Evolutionary conservation across 495 filamentous ascomycete species (phyloP), one percentile per base, ranked within the genome.

Genomic region (Daldinia childiae): DNA sequence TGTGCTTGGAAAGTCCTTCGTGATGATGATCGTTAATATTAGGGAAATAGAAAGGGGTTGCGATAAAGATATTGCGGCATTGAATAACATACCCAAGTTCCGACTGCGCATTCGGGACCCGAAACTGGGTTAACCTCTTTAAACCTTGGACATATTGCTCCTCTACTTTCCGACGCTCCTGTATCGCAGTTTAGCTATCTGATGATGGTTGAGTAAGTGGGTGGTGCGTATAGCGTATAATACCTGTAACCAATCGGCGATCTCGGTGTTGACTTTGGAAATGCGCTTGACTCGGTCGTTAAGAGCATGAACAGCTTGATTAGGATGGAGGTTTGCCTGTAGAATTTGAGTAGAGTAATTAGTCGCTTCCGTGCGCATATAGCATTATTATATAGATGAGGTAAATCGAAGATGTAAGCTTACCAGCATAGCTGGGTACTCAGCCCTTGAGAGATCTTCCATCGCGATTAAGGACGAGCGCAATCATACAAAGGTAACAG

Each of bases 201-300:
- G 48, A 29, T 3, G n/a, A 32, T 65, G 51, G 57, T 29, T 54
- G 62, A 24, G 67, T 14, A 38, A 15, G 8, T 45, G 29, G 26
- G 15, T 45, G 29, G 38, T 24, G 36, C 32, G 51, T 63, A 65
- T 56, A 57, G 58, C 56, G 55, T 43, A 50, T 66, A 82, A 66
- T 90, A 98, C 95, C 90, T 95, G 92, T 58, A 99, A 86, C 92
- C 94, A 99, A 81, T 98, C 94, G 73, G 95, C 95, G 73, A 99
- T 93, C 79, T 97, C 92, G 70, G 84, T 78, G 82, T 99, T 97
- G 84, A 97, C 83, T 77, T 89, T 92, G 65, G 89, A 88, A 75
- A 97, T 95, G 76, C 93, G 86, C 79, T 91, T 91, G 76, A 98
- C 87, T 71, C 96, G 92, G 77, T 98, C 94, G 77, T 90, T 90